Base-by-base conservation (phyloP, 1,284 basidiomycete species). In the Heimioporus punctisporus region DNA sequence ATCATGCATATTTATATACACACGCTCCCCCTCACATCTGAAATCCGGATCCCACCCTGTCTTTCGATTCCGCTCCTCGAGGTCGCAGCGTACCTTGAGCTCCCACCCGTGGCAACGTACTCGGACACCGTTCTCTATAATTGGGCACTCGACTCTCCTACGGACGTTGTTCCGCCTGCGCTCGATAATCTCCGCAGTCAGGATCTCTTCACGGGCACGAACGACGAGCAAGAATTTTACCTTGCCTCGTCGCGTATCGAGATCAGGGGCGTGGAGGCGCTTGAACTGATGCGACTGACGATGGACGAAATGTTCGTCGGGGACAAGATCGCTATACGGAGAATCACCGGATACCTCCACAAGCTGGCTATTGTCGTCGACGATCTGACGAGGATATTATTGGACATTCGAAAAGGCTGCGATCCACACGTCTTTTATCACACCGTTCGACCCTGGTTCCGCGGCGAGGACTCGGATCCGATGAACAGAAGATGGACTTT, bases 111-210 rank as follows among this genome's bases (percentile, higher is more conserved):
- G 42, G 79, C 97, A 46, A 98, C 95, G 3, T 98, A 97, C 66
- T 92, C 95, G 14, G 95, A 97, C 69, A 91, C 90, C 28, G 95
- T 98, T 4, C 80, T 98, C 9, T 98, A 95, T 77, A 97, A 98
- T 68, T 97, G 93, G 93, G 71, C 75, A 10, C 76, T 83, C 70
- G 76, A n/a, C 52, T 54, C 50, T 61, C 55, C 56, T 49, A 53
- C 49, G 10, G 49, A 49, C 39, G 52, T 47, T n/a, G 51, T 15
- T 8, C 55, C 55, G 23, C 66, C 56, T 40, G 64, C 83, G 56
- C 70, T 80, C 37, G 64, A 86, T 64, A 88, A 89, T 61, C 72
- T 93, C 40, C 76, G 77, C 39, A 85, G 84, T 60, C 75, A 80
- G 49, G 88, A 86, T 4, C 78, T 85, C 0, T 98, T 98, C 73